Evolutionary conservation across 345 rosid species (phyloP).

Genomic region (Geranium rotundifolium): DNA sequence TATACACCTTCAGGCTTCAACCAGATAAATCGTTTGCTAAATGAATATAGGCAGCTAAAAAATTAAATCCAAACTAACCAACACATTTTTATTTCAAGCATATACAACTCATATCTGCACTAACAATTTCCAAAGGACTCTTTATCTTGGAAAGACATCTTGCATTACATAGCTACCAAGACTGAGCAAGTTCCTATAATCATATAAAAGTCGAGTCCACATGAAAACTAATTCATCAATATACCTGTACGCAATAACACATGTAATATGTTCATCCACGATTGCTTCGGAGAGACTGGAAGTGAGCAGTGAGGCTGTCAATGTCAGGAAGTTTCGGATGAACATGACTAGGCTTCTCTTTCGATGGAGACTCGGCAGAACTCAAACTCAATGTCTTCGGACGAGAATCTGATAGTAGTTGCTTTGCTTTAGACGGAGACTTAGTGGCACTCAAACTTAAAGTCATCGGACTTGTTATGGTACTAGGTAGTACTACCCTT

Average conservation of each 20-base stretch:
- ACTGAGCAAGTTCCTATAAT: too few species aligned
- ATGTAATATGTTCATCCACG: conserved; percentile 10
- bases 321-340: conserved; percentile 94
- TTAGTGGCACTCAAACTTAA: neutral
- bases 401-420: neutral
- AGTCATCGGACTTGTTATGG: conserved; percentile 2
- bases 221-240: neutral
- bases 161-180: too few species aligned
- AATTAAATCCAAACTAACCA: too few species aligned
- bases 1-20: too few species aligned
- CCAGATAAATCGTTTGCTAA: too few species aligned
- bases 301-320: conserved; percentile 45
- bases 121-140: too few species aligned
- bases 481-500: neutral
- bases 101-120: too few species aligned
- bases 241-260: neutral
- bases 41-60: too few species aligned
- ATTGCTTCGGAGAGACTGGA: conserved; percentile 40
- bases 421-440: neutral
- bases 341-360: conserved; percentile 18
- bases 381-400: neutral
- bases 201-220: too few species aligned
- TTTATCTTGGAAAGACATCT: too few species aligned
- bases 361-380: conserved; percentile 1
- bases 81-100: too few species aligned